Base-by-base conservation (phyloP, 805 yeast species). In the Lachancea waltii region DNA sequence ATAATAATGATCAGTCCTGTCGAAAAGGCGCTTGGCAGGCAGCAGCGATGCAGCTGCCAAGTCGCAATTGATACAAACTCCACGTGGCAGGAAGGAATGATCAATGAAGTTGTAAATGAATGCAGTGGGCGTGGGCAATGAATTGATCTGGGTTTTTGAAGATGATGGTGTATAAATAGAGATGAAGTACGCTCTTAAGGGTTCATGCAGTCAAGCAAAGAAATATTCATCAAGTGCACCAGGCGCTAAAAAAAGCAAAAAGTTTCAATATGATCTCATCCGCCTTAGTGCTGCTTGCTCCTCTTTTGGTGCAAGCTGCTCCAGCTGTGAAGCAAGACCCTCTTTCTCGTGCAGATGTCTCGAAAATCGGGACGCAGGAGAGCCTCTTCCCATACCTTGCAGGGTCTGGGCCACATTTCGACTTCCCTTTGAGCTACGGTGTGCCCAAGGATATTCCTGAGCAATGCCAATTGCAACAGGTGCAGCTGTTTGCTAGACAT, bases 401-500 rank as follows among this genome's bases (percentile, higher is more conserved):
- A 16, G 77, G 78, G 14, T 50, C 69, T 15, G 81, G 75, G 2
- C 84, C 85, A 3, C 77, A 73, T 47, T 60, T 70, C 25, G 67
- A 69, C 35, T 67, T 65, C 35, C 57, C 57, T 21, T 56, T 63
- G 3, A 81, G 81, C 0, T 73, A 56, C 48, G 83, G 82, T 3
- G 67, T 79, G 28, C 60, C 72, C 11, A 56, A 67, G 17, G 73
- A 64, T 7, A 46, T 65, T 2, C 80, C 82, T 20, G 51, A 44
- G 11, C 64, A 58, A 7, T 79, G 85, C 57, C 50, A 59, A 3
- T 64, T 79, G 38, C 75, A 75, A 48, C 92, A 83, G 57, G 85
- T 81, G 6, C 87, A 81, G 47, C 61, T 82, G 19, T 62, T 81
- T 35, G 77, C 79, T 48, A 72, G 95, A 53, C 95, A 85, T 52